These are phyloP conservation scores for Candida manassasensis DNA, from an alignment of 805 yeast species.

Conservation along the genomic window DNA sequence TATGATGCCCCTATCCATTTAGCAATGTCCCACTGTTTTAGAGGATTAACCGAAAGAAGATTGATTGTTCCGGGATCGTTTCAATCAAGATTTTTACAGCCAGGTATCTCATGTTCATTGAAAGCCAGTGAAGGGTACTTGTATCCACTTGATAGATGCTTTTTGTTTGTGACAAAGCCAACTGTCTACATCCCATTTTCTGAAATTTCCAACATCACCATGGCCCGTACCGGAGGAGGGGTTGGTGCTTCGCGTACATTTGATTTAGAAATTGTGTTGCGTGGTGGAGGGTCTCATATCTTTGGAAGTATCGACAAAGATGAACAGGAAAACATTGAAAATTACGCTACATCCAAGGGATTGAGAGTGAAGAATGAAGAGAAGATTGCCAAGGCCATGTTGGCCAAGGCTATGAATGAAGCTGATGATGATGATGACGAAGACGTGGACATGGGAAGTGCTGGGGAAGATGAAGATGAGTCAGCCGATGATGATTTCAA, in stretches of 20 bases:
- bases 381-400: slow-evolving; percentile 75
- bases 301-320: slow-evolving; percentile 88
- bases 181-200: slow-evolving; percentile 85
- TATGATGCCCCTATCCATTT: slow-evolving; percentile 83
- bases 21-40: slow-evolving; percentile 82
- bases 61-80: slow-evolving; percentile 81
- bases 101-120: slow-evolving; percentile 86
- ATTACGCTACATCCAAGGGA: slow-evolving; percentile 71
- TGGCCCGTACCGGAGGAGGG: slow-evolving; percentile 82
- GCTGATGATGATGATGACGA: slow-evolving; percentile 27
- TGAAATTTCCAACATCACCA: slow-evolving; percentile 70
- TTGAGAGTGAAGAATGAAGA: slow-evolving; percentile 83
- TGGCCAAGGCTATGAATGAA: slow-evolving; percentile 70
- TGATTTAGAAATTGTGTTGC: slow-evolving; percentile 76
- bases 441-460: slow-evolving; percentile 56
- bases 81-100: slow-evolving; percentile 68
- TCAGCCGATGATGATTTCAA: slow-evolving; percentile 85
- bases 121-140: slow-evolving; percentile 94
- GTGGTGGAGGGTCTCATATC: slow-evolving; percentile 61
- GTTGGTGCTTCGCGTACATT: slow-evolving; percentile 81
- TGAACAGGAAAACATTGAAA: slow-evolving; percentile 78
- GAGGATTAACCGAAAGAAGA: slow-evolving; percentile 85
- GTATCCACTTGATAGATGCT: slow-evolving; percentile 87
- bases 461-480: slow-evolving; percentile 68
- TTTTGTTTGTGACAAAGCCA: slow-evolving; percentile 89